Evolutionary conservation across 1,139 yeast species (phyloP).

Genomic region (Suhomyces guaymorum): DNA sequence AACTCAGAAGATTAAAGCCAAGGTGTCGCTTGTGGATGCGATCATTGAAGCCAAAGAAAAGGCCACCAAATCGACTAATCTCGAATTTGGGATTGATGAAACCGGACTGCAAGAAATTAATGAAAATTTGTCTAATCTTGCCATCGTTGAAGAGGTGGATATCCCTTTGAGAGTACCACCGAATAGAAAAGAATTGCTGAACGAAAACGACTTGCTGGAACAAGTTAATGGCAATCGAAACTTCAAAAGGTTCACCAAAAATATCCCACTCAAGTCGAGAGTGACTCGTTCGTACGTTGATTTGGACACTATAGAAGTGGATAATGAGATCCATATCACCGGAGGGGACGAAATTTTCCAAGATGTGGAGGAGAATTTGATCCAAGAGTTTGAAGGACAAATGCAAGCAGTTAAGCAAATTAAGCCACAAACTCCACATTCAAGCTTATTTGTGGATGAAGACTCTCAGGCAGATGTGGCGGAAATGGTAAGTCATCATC

Average conservation of each 20-base stretch:
- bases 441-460: conserved; percentile 23
- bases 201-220: background rate
- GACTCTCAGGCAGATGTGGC: conserved; percentile 13
- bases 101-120: conserved; percentile 11
- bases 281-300: conserved; percentile 30
- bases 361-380: conserved; percentile 14
- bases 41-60: conserved; percentile 32
- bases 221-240: conserved; percentile 29
- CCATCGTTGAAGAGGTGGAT: conserved; percentile 39
- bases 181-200: no score
- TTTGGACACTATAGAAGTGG: conserved; percentile 21
- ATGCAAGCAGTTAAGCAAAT: conserved; percentile 28
- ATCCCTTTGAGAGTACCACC: conserved; percentile 19
- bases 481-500: no score
- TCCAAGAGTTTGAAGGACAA: conserved; percentile 28
- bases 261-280: conserved; percentile 22
- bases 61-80: conserved; percentile 27
- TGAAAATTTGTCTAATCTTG: conserved; percentile 23
- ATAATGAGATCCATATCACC: conserved; percentile 17
- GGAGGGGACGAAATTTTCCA: conserved; percentile 8
- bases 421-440: conserved; percentile 1
- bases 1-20: conserved; percentile 19
- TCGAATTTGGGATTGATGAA: conserved; percentile 31
- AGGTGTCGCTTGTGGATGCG: conserved; percentile 36
- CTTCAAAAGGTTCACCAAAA: conserved; percentile 40